Evolutionary conservation across 176 grass and related monocot genomes (phyloP), one percentile per base, ranked within the genome.

Genomic region (Neostapfia colusana): DNA sequence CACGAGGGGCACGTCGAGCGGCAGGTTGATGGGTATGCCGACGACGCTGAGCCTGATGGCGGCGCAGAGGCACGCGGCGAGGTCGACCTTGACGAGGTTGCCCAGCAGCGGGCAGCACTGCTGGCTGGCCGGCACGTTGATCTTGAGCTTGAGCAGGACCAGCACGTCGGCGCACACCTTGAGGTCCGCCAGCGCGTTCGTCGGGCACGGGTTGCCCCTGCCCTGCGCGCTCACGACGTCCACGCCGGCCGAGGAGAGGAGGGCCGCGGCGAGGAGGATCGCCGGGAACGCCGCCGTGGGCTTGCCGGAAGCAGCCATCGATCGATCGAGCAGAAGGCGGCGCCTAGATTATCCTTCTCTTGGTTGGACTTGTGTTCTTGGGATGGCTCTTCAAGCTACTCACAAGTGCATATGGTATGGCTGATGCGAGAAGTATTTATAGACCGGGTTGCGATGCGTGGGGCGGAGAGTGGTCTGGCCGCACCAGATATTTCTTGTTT

Each of bases 161-260:
- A 90, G 81, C 57, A 90, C 84, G 76, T 90, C 81, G 36, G 81
- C 84, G 81, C 89, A 90, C 57, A 77, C 80, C 76, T 79, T 86
- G 2, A 90, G 81, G 40, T 84, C 69, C 2, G 60, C 79, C 31
- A 90, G 60, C 36, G 84, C 76, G 37, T 77, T 86, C 28, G 84
- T 70, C 49, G 89, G 89, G 84, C 89, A 90, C 23, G 74, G 81
- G 65, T 80, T 88, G 35, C 85, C 79, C 24, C 71, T 55, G 70
- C 38, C 40, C 85, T 87, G 85, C 49, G 58, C 68, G 31, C 59
- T 27, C 0, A 34, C 78, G n/a, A 41, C 66, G 26, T 46, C 45
- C 16, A 35, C 50, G 18, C 17, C 79, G 27, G 50, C 48, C 17
- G 45, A 55, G 18, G 72, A 28, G 41, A 72, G 46, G 21, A 87